Conservation (phyloP, 371 early-diverging fungal species). For the Smittium mucronatum region DNA sequence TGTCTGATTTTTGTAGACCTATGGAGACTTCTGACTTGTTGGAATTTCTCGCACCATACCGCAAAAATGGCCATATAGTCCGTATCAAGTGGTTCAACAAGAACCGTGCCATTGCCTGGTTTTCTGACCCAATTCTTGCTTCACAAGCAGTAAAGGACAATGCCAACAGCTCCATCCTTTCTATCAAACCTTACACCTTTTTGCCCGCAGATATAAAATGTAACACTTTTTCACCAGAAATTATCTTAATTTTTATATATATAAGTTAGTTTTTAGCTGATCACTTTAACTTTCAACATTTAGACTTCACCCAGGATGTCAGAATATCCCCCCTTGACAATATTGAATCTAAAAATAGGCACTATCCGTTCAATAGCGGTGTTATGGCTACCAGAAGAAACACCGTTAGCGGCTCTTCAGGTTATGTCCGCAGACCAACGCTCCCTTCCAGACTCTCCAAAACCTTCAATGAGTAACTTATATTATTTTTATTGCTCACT, state of each 20-base stretch:
- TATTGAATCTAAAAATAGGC: conserved; percentile 1
- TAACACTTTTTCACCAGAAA: background rate
- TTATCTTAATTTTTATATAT: background rate
- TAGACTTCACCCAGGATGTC: conserved; percentile 9
- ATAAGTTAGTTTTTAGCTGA: no score
- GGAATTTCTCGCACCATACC: conserved; percentile 24
- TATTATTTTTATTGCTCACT: background rate
- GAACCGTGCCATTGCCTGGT: conserved; percentile 34
- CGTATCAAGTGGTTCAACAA: conserved; percentile 36
- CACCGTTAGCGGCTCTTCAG: conserved; percentile 5
- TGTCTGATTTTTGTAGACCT: conserved; percentile 30
- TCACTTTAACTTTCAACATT: no score
- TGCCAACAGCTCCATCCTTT: conserved; percentile 22
- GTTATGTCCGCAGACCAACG: background rate
- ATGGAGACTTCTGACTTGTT: conserved; percentile 32
- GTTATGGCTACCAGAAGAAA: background rate
- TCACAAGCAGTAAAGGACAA: conserved; percentile 28
- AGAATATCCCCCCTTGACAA: conserved; percentile 6
- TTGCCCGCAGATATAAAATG: conserved; percentile 28
- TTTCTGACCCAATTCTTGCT: conserved; percentile 24
- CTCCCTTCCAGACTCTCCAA: background rate
- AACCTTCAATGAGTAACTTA: background rate
- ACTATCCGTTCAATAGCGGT: background rate
- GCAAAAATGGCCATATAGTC: conserved; percentile 32
- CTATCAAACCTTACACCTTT: conserved; percentile 28